Evolutionary conservation across 75 land plant species (phyloP).

Genomic region (Selaginella tamariscina): DNA sequence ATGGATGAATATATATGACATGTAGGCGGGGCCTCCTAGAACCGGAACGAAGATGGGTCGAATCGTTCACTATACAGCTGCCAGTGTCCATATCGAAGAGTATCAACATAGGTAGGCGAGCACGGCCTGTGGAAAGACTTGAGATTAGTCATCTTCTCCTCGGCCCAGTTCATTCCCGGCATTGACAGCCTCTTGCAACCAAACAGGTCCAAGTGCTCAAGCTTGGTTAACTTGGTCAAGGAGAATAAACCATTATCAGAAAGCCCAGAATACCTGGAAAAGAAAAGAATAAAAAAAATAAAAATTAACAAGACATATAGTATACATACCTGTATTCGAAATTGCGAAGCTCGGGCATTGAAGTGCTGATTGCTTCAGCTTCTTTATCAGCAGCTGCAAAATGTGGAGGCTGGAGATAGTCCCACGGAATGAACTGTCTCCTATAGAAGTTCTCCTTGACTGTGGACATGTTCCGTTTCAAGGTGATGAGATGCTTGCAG

Average conservation of each 20-base stretch:
- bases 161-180: slow-evolving; percentile 23
- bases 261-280: slow-evolving; percentile 31
- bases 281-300: neutral
- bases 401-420: slow-evolving; percentile 30
- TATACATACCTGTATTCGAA: slow-evolving; percentile 26
- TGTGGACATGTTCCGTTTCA: slow-evolving; percentile 52
- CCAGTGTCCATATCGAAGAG: slow-evolving; percentile 50
- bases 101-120: slow-evolving; percentile 25
- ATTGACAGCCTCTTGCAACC: slow-evolving; percentile 43
- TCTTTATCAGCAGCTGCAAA: slow-evolving; percentile 56
- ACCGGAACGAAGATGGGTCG: slow-evolving; percentile 35
- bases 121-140: slow-evolving; percentile 27
- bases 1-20: no score
- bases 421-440: slow-evolving; percentile 36
- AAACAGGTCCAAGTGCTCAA: slow-evolving; percentile 37
- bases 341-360: slow-evolving; percentile 48
- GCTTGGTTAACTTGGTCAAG: slow-evolving; percentile 32
- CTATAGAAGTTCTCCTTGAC: slow-evolving; percentile 50
- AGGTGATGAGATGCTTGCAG: slow-evolving; percentile 35
- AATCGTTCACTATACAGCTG: slow-evolving; percentile 49
- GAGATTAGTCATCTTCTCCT: slow-evolving; percentile 22
- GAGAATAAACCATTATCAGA: slow-evolving; percentile 30
- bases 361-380: slow-evolving; percentile 35
- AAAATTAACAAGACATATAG: no score
- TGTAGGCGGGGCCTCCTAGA: no score